These are phyloP conservation scores for Chalciporus pseudorubinellus DNA, from an alignment of 768 basidiomycete genomes.

Conservation along the genomic window DNA sequence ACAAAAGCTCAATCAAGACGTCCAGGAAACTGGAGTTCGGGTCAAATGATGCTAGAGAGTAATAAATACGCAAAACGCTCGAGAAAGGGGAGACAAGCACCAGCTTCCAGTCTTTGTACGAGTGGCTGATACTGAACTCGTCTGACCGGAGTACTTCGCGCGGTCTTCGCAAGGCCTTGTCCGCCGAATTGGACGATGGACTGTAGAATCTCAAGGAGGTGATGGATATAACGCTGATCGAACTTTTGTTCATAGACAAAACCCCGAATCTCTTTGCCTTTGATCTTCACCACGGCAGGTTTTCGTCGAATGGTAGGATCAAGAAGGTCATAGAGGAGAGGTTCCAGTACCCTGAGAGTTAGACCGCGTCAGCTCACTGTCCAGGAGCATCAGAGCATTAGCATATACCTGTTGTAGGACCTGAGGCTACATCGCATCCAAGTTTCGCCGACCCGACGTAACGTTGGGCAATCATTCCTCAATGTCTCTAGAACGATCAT, in stretches of 20 bases:
- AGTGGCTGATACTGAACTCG: constrained; percentile 66
- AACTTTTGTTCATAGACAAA: constrained; percentile 72
- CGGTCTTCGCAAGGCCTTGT: constrained; percentile 78
- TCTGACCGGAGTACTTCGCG: constrained; percentile 59
- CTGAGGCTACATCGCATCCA: constrained; percentile 97
- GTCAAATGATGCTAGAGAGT: constrained; percentile 35
- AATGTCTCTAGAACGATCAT: constrained; percentile 84
- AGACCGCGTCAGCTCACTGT: background rate
- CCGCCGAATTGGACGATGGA: constrained; percentile 85
- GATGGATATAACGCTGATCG: constrained; percentile 69
- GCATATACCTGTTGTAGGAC: constrained; percentile 77
- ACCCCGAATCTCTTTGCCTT: constrained; percentile 63
- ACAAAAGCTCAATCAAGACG: constrained; percentile 65
- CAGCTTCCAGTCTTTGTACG: constrained; percentile 54
- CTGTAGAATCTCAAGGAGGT: constrained; percentile 75
- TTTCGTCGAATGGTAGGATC: constrained; percentile 63
- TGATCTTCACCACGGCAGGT: constrained; percentile 48
- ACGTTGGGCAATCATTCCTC: constrained; percentile 67
- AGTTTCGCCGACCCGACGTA: constrained; percentile 83
- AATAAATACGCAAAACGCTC: constrained; percentile 6
- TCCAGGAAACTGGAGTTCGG: constrained; percentile 74
- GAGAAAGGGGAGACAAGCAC: constrained; percentile 37
- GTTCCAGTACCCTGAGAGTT: constrained; percentile 78
- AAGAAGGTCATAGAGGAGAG: constrained; percentile 73
- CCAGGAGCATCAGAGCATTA: background rate